A percentile compares a stretch with the other conserved stretches of the same genome.
Conservation (phyloP, 139 green algal genomes). For the Zygnema circumcarinatum region DNA sequence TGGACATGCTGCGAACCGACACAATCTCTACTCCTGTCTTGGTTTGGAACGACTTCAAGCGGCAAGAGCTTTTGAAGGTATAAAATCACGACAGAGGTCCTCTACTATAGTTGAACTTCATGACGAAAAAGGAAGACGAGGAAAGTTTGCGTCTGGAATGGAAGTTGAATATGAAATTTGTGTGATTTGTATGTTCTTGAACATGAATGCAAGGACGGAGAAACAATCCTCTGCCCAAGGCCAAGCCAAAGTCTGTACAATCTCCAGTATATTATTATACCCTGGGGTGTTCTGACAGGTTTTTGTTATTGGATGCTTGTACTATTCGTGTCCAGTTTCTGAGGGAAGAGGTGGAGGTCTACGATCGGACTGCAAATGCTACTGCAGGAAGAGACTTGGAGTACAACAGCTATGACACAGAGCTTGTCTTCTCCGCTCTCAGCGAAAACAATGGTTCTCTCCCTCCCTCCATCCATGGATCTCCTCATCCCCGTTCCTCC, state of each 20-base stretch:
- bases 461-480: not conserved
- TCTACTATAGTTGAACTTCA: not conserved
- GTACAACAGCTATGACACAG: slow-evolving; percentile 38
- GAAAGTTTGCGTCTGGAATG: too few species aligned
- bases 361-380: slow-evolving; percentile 8
- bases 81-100: not conserved
- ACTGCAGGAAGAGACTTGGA: not conserved
- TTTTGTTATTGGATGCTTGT: too few species aligned
- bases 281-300: too few species aligned
- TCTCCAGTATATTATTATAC: too few species aligned
- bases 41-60: slow-evolving; percentile 49
- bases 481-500: not conserved
- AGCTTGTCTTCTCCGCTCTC: not conserved
- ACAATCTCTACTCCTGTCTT: slow-evolving; percentile 15
- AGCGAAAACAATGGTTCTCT: slow-evolving; percentile 35
- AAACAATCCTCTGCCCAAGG: too few species aligned
- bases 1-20: slow-evolving; percentile 38
- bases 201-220: too few species aligned
- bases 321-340: slow-evolving; percentile 50
- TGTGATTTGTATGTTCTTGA: too few species aligned
- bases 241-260: too few species aligned
- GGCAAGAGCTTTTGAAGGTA: slow-evolving; percentile 43
- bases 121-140: not conserved
- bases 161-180: too few species aligned
- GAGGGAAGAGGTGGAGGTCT: slow-evolving; percentile 35